Evolutionary conservation across 177 flowering plant genomes (phyloP).

Genomic region (Tripterygium wilfordii): DNA sequence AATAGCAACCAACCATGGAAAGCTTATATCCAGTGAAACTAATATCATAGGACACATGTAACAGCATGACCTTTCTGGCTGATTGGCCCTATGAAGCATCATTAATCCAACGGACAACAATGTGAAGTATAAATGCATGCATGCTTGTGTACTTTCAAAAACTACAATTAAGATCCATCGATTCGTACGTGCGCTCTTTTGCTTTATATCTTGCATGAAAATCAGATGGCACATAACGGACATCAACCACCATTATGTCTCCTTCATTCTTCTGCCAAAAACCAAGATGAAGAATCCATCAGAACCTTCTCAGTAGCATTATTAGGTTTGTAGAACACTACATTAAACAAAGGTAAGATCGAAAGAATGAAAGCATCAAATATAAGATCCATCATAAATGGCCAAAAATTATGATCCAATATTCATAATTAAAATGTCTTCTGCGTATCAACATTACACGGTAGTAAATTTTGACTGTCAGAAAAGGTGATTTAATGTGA

Average conservation of each 20-base stretch:
- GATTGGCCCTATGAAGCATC: too few species aligned
- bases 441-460: too few species aligned
- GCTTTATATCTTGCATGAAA: constrained; percentile 94
- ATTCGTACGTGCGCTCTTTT: constrained; percentile 90
- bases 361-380: too few species aligned
- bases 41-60: too few species aligned
- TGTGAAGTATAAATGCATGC: not conserved
- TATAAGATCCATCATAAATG: too few species aligned
- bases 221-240: constrained; percentile 64
- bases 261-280: constrained; percentile 72
- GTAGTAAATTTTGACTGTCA: too few species aligned
- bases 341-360: too few species aligned
- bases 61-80: too few species aligned
- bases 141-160: not conserved
- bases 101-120: not conserved
- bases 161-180: constrained; percentile 7
- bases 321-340: not conserved
- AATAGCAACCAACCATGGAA: not conserved
- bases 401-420: too few species aligned
- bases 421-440: too few species aligned
- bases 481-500: too few species aligned
- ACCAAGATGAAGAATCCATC: constrained; percentile 2
- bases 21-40: not conserved
- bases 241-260: constrained; percentile 77
- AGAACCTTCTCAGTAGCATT: not conserved